Evolutionary conservation across 306 rosid genomes (phyloP).

Genomic region (Aeschynomene evenia): DNA sequence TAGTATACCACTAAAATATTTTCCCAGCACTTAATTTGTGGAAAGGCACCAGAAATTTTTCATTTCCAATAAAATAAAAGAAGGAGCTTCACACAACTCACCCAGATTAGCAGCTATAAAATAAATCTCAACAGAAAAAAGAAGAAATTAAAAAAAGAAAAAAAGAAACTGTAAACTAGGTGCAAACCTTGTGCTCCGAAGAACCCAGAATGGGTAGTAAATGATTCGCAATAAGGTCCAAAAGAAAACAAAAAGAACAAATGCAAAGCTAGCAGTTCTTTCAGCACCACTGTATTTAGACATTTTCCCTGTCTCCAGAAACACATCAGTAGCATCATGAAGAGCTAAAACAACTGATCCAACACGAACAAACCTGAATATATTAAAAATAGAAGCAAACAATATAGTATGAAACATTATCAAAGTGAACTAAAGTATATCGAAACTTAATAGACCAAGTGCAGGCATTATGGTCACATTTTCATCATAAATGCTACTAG

Average conservation of each 20-base stretch:
- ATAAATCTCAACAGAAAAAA: neutral
- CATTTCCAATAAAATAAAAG: neutral
- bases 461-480: constrained; percentile 7
- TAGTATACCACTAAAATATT: neutral
- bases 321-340: constrained; percentile 93
- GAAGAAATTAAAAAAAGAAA: neutral
- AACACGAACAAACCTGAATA: constrained; percentile 82
- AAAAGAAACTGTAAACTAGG: neutral
- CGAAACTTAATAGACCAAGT: neutral
- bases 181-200: constrained; percentile 90
- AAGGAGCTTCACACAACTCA: neutral
- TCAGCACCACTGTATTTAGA: constrained; percentile 88
- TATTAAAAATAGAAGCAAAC: constrained; percentile 29
- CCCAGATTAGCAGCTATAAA: constrained; percentile 6
- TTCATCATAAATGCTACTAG: neutral
- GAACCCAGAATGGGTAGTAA: constrained; percentile 89
- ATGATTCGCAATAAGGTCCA: constrained; percentile 82
- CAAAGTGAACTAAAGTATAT: constrained; percentile 3
- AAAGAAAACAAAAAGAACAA: constrained; percentile 71
- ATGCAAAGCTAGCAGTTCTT: constrained; percentile 70
- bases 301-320: constrained; percentile 95
- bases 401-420: neutral
- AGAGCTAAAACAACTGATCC: constrained; percentile 93
- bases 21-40: neutral
- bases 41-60: constrained; percentile 5